Percentiles rank a stretch among this genome's conserved stretches.
Evolutionary conservation across 2,329 filamentous ascomycete species (phyloP).

Genomic region (Ophiocordyceps polyrhachis-furcata): DNA sequence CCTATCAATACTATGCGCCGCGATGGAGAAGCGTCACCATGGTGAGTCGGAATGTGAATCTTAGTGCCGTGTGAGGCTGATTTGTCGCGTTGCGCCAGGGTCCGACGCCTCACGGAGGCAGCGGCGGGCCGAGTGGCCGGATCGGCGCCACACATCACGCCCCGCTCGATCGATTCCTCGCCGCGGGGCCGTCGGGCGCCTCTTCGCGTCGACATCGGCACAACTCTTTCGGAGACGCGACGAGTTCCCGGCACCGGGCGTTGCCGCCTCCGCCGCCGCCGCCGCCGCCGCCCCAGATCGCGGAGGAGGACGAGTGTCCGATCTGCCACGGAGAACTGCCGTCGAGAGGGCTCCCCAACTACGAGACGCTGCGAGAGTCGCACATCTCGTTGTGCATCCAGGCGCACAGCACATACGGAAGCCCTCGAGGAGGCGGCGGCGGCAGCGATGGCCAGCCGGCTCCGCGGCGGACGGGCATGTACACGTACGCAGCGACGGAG

Average conservation of each 20-base stretch:
- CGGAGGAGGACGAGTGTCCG: slow-evolving; percentile 64
- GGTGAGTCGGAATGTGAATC: slow-evolving; percentile 14
- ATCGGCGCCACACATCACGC: slow-evolving; percentile 15
- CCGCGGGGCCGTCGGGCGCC: slow-evolving; percentile 14
- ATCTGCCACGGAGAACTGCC: slow-evolving; percentile 58
- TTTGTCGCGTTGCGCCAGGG: neutral
- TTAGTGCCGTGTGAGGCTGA: slow-evolving; percentile 1
- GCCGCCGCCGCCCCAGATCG: slow-evolving; percentile 29
- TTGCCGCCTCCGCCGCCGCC: slow-evolving; percentile 24
- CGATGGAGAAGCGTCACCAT: slow-evolving; percentile 28
- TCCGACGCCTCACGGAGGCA: neutral
- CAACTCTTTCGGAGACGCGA: slow-evolving; percentile 11
- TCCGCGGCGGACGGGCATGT: slow-evolving; percentile 37
- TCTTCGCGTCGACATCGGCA: slow-evolving; percentile 14
- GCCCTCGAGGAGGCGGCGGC: slow-evolving; percentile 11
- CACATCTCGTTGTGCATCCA: slow-evolving; percentile 42
- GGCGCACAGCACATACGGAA: slow-evolving; percentile 31
- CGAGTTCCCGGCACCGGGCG: slow-evolving; percentile 19
- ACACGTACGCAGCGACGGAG: slow-evolving; percentile 44
- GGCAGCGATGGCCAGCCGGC: slow-evolving; percentile 11
- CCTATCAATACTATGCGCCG: slow-evolving; percentile 14
- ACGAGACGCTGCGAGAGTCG: slow-evolving; percentile 32
- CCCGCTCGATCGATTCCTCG: slow-evolving; percentile 20
- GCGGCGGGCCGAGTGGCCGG: slow-evolving; percentile 7
- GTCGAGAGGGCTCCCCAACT: slow-evolving; percentile 31